Conservation (phyloP, 2,329 filamentous ascomycete species). For the Hypomyces rosellus region DNA sequence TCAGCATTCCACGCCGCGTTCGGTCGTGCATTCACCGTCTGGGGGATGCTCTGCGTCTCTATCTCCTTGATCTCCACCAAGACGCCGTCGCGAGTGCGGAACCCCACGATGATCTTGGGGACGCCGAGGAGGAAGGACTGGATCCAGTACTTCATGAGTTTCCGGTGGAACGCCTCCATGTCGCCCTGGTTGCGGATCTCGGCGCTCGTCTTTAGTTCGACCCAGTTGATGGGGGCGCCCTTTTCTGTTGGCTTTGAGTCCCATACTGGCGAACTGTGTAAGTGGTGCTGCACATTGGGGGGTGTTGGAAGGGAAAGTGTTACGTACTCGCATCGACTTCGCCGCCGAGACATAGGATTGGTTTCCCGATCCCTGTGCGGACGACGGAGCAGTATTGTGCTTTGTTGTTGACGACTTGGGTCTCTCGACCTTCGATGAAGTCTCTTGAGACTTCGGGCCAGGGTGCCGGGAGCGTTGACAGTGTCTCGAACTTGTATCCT, state of each 20-base stretch:
- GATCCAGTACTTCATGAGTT: conserved; percentile 93
- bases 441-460: conserved; percentile 70
- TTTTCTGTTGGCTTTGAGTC: conserved; percentile 66
- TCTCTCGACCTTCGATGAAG: conserved; percentile 69
- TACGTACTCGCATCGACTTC: conserved; percentile 79
- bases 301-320: conserved; percentile 2
- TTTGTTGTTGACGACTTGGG: conserved; percentile 74
- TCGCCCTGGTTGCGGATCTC: conserved; percentile 64
- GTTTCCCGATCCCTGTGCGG: conserved; percentile 74
- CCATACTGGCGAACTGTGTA: conserved; percentile 53
- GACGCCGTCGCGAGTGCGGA: conserved; percentile 66
- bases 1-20: conserved; percentile 81
- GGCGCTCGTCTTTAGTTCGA: conserved; percentile 88
- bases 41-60: conserved; percentile 71
- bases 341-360: conserved; percentile 72
- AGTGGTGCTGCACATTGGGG: not conserved
- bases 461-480: conserved; percentile 66
- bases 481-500: conserved; percentile 96
- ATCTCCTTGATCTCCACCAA: conserved; percentile 70
- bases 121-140: conserved; percentile 93
- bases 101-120: conserved; percentile 85
- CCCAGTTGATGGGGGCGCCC: conserved; percentile 74
- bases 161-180: conserved; percentile 72
- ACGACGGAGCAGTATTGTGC: conserved; percentile 96
- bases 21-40: conserved; percentile 61